Evolutionary conservation across 805 yeast species (phyloP).

Genomic region (Scheffersomyces coipomensis): DNA sequence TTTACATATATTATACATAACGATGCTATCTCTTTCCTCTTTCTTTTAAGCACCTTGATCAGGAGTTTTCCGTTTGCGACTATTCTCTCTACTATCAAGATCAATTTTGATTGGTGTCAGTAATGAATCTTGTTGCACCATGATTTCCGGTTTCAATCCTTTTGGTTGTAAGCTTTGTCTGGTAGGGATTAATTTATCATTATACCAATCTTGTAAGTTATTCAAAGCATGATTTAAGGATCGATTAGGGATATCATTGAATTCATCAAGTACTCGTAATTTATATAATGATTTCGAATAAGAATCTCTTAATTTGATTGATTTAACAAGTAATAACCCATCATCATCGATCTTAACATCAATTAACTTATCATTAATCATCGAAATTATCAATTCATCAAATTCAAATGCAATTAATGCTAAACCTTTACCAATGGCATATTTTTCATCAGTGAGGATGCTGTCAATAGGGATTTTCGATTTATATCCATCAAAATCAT

Average conservation of each 20-base stretch:
- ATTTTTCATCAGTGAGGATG: conserved; percentile 11
- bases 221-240: conserved; percentile 15
- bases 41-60: neutral
- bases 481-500: conserved; percentile 14
- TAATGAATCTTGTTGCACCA: neutral
- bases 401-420: conserved; percentile 8
- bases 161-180: conserved; percentile 7
- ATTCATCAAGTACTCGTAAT: conserved; percentile 21
- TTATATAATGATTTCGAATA: conserved; percentile 19
- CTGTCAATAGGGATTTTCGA: conserved; percentile 8
- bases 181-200: conserved; percentile 11
- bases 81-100: neutral
- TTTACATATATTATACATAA: no score
- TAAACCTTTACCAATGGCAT: conserved; percentile 7
- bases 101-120: neutral
- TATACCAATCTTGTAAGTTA: conserved; percentile 22
- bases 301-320: conserved; percentile 27
- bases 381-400: conserved; percentile 19
- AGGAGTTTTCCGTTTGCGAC: conserved; percentile 1
- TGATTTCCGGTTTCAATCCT: neutral
- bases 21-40: no score
- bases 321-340: conserved; percentile 13
- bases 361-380: conserved; percentile 22
- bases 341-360: conserved; percentile 28
- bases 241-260: conserved; percentile 17